Evolutionary conservation across 2,329 filamentous ascomycete genomes (phyloP).

Genomic region (Venturiaceae sp.): DNA sequence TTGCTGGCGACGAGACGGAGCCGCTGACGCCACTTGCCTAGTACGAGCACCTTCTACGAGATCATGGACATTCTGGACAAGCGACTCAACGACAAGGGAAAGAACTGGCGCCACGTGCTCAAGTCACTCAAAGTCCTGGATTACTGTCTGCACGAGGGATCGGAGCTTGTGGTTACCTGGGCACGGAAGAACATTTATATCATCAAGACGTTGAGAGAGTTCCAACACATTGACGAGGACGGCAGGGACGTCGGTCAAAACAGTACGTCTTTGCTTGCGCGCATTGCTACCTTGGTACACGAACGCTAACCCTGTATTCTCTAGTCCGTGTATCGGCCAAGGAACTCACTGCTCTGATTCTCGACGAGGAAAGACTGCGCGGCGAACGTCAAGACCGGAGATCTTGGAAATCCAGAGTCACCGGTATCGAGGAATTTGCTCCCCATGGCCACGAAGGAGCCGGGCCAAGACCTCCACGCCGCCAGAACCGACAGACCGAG

Average conservation of each 20-base stretch:
- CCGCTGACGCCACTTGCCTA: background rate
- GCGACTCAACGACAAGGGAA: conserved; percentile 96
- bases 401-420: conserved; percentile 93
- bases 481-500: conserved; percentile 46
- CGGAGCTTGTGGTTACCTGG: conserved; percentile 94
- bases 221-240: conserved; percentile 93
- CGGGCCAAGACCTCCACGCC: conserved; percentile 33
- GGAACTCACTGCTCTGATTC: conserved; percentile 81
- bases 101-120: conserved; percentile 97
- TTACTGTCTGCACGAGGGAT: conserved; percentile 95
- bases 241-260: conserved; percentile 93
- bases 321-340: conserved; percentile 91
- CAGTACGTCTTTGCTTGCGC: conserved; percentile 47
- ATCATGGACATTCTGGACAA: conserved; percentile 99
- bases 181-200: conserved; percentile 97
- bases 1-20: background rate
- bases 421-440: conserved; percentile 76
- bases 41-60: conserved; percentile 91
- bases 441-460: conserved; percentile 31
- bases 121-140: conserved; percentile 97
- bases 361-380: conserved; percentile 88
- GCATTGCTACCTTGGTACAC: background rate
- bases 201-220: conserved; percentile 96
- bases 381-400: conserved; percentile 85
- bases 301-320: conserved; percentile 1